Base-by-base conservation (phyloP, 495 filamentous ascomycete species). In the Penicillium macrosclerotiorum region DNA sequence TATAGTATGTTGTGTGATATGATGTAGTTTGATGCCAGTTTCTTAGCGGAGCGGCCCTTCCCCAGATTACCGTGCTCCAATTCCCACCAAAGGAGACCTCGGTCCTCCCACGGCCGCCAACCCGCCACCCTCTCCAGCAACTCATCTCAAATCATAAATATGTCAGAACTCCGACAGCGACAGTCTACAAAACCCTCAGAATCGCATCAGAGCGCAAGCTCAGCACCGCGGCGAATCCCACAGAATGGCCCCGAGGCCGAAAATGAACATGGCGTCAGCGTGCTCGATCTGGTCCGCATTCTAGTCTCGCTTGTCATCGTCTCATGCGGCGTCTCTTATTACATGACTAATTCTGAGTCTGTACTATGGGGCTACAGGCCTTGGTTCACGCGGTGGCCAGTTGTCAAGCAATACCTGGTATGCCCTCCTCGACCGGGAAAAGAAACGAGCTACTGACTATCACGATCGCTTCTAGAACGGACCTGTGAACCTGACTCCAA, bases 231-330 rank as follows among this genome's bases (percentile, higher is more conserved):
- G 13, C 43, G 25, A 33, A 45, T 23, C 12, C 37, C 41, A 16
- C 49, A 36, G 5, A 33, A 24, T 34, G 25, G 40, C 27, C 16
- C 44, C 43, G 52, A 45, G 39, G 34, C 47, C 18, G 40, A 54
- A 25, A 45, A 55, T 49, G 53, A 47, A 33, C 51, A 37, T 36
- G 61, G 60, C 25, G 75, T 84, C 63, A 74, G 78, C 43, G 60
- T 82, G 40, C 44, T 91, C 32, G 93, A 98, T 69, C 66, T 92
- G 38, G 59, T 93, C 40, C 84, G 92, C 44, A 72, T 93, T 5
- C 49, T 95, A 16, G 77, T 74, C 5, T 85, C 86, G 22, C 62
- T 93, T 13, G 51, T 88, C 36, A 57, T 93, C 35, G 78, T 88
- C 35, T 86, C 80, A 17, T 77, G 73, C 49, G 78, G 80, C 3